A percentile compares a stretch with the other conserved stretches of the same genome.
Conservation (phyloP, 2,329 filamentous ascomycete genomes). For the Fusarium tjaetaba region DNA sequence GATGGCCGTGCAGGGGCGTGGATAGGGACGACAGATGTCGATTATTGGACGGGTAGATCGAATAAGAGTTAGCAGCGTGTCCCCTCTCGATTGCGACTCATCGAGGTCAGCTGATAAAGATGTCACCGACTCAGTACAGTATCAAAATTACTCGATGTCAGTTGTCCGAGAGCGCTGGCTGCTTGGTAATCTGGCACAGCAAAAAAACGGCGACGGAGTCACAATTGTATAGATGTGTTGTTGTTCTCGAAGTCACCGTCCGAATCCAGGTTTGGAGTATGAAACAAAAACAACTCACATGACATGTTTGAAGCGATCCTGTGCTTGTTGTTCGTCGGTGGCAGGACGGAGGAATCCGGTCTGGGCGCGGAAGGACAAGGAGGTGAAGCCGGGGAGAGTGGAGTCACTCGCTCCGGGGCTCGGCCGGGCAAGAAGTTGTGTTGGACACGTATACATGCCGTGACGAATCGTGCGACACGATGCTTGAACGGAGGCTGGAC, state of each 20-base stretch:
- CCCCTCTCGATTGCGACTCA: constrained; percentile 15
- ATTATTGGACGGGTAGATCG: constrained; percentile 31
- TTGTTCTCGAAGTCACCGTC: not conserved
- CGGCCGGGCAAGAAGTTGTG: constrained; percentile 21
- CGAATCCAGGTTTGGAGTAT: not conserved
- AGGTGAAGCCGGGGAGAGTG: constrained; percentile 30
- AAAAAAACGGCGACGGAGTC: not conserved
- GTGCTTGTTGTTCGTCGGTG: constrained; percentile 3
- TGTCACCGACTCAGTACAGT: not conserved
- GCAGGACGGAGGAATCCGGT: constrained; percentile 18
- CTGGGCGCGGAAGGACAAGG: constrained; percentile 10
- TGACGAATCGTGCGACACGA: constrained; percentile 15
- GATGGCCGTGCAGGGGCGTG: constrained; percentile 16
- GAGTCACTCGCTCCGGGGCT: constrained; percentile 26
- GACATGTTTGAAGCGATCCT: not conserved
- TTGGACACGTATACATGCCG: constrained; percentile 30
- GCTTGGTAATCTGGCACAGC: constrained; percentile 4
- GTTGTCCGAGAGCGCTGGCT: not conserved
- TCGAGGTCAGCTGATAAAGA: constrained; percentile 15
- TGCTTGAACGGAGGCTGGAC: constrained; percentile 19
- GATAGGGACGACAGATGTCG: constrained; percentile 1
- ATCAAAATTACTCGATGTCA: not conserved
- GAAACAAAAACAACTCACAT: not conserved
- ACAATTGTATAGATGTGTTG: not conserved
- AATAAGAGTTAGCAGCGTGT: constrained; percentile 35